Evolutionary conservation across 2,329 filamentous ascomycete genomes (phyloP).

Genomic region (Rutstroemia sp.): DNA sequence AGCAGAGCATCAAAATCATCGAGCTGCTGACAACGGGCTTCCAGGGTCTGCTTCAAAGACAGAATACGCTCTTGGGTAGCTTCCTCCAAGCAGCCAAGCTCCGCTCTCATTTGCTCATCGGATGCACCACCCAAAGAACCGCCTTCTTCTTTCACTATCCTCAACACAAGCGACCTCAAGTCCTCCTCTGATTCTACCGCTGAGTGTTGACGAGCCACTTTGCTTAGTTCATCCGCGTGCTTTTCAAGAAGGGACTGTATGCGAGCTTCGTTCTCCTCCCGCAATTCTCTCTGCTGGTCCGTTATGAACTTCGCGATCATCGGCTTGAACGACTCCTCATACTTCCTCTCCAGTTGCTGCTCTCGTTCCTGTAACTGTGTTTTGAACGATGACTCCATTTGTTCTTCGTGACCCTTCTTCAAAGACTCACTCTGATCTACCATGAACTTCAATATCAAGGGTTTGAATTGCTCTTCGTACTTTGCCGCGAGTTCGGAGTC

Average conservation of each 20-base stretch:
- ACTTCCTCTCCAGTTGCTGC: slow-evolving; percentile 4
- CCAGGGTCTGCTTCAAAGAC: neutral
- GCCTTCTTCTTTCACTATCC: neutral
- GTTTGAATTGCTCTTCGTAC: slow-evolving; percentile 7
- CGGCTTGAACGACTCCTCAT: slow-evolving; percentile 1
- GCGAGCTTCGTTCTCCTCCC: slow-evolving; percentile 1
- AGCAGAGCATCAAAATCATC: slow-evolving; percentile 1
- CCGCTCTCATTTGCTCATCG: neutral
- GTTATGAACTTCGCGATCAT: slow-evolving; percentile 1
- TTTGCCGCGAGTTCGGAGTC: slow-evolving; percentile 1
- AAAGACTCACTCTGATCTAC: neutral
- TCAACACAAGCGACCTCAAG: neutral
- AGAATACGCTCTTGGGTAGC: neutral
- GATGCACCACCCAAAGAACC: neutral
- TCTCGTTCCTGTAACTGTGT: neutral
- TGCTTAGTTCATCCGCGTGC: neutral
- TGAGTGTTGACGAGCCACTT: neutral
- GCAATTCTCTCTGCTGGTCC: neutral
- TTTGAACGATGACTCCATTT: neutral
- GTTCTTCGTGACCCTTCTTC: neutral
- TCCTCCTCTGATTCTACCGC: neutral
- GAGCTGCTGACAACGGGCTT: neutral
- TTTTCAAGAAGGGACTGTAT: neutral
- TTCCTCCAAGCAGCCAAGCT: slow-evolving; percentile 3
- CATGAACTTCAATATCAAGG: neutral